Evolutionary conservation across 108 stramenopile genomes (phyloP), one percentile per base, ranked within the genome.

Genomic region (Bacterosira constricta): DNA sequence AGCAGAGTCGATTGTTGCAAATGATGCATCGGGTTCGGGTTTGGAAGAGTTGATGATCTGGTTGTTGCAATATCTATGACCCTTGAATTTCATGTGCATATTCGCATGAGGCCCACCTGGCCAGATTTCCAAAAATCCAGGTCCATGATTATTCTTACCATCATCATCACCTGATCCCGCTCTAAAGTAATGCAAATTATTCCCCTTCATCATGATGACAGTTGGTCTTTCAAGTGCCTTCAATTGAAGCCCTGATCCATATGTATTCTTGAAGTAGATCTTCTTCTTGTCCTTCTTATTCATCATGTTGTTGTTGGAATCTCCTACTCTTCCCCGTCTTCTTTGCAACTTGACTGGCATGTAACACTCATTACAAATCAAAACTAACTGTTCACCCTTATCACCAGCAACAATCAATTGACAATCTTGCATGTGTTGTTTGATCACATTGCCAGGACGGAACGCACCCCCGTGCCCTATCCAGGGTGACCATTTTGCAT

Each of bases 171-270:
- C n/a, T 5, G 18, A 31, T 21, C 29, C 34, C 31, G 45, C 62
- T 5, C 25, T 36, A 29, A 81, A 81, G 41, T 71, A 54, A 35
- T 81, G 80, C 69, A 81, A 39, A 30, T 81, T 81, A 25, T 81
- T 81, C 12, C 75, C 75, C 8, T 17, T 17, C 29, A 20, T 41
- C 11, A 58, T 11, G 13, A 80, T 66, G 25, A 42, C 18, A 7
- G 11, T 55, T 46, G 80, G 75, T 21, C 15, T 7, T 9, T 37
- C 25, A n/a, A 76, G 44, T 3, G 37, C 63, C 11, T 54, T 71
- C 21, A 81, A 39, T 55, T 71, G 61, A 4, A 81, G 45, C 35
- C 49, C 69, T 13, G 59, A 35, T n/a, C 80, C 80, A 23, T 81
- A 81, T 51, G 12, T 46, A 38, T 81, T 81, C 2, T 39, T 11